Evolutionary conservation across 305 asterid genomes (phyloP), one percentile per base, ranked within the genome.

Genomic region (Fraxinus baroniana): DNA sequence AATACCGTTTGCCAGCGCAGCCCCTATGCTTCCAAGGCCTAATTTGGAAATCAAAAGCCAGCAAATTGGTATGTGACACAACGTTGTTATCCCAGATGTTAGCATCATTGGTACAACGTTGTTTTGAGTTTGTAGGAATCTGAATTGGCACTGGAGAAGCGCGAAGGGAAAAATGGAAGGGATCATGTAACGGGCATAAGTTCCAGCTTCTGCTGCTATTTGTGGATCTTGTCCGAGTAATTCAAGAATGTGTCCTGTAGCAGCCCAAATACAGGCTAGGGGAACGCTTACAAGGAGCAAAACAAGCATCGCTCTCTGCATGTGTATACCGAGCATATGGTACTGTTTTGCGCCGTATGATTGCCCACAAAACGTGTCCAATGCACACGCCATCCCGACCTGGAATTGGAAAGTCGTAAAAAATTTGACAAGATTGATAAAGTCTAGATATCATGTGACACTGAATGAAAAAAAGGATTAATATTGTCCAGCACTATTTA

Each of bases 331-430:
- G 2, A 91, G 87, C 90, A 90, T 83, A 35, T 90, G 95, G 85
- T 90, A 90, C 44, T 92, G 94, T 46, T 86, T 90, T 5, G 95
- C 94, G 0, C 95, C 94, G 46, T 86, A 90, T 4, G 95, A 84
- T 28, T 91, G 94, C 1, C 95, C 95, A 36, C 94, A 92, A 86
- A 90, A 92, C 0, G 95, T 92, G 73, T 90, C 95, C 83, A 92
- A 57, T 0, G 95, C 94, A 62, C 93, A 86, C 10, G 87, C 92
- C 94, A 90, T 86, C 3, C 95, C 95, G 1, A 90, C 90, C 95
- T 91, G 57, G 5, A 71, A 70, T 15, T 22, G 24, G 18, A 6
- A 9, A 76, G 12, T 17, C 22, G 8, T 5, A 17, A 52, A 52
- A n/a, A 0, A 5, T n/a, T 52, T 52, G 64, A 17, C 64, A 49